Evolutionary conservation across 2,329 filamentous ascomycete species (phyloP).

Genomic region (Fusarium armeniacum): DNA sequence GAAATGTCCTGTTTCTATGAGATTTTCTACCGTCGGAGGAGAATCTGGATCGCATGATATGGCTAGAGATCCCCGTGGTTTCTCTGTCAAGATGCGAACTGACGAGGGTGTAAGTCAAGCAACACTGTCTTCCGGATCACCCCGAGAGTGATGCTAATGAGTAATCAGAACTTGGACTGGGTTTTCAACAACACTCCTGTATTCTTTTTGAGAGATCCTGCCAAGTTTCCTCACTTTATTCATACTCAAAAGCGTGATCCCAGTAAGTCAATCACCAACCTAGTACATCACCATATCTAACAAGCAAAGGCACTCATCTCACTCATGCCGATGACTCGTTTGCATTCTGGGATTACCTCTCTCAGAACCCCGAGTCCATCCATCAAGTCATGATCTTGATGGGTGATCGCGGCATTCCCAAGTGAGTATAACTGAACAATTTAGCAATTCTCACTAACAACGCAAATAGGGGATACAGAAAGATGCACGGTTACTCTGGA

Average conservation of each 20-base stretch:
- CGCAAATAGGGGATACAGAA: constrained; percentile 57
- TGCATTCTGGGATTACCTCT: constrained; percentile 63
- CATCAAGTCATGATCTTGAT: constrained; percentile 72
- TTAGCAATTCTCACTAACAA: not conserved
- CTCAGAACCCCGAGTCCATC: constrained; percentile 70
- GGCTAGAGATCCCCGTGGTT: constrained; percentile 79
- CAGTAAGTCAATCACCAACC: not conserved
- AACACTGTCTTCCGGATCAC: not conserved
- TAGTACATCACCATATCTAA: not conserved
- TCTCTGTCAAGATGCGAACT: constrained; percentile 80
- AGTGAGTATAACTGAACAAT: constrained; percentile 26
- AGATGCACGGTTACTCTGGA: constrained; percentile 25
- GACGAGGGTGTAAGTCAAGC: constrained; percentile 48
- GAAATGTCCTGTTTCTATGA: constrained; percentile 74
- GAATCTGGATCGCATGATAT: constrained; percentile 79
- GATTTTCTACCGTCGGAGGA: constrained; percentile 83
- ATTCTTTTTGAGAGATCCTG: constrained; percentile 81
- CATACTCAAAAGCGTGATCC: constrained; percentile 83
- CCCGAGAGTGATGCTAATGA: not conserved
- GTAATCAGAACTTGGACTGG: not conserved
- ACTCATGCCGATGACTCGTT: constrained; percentile 53
- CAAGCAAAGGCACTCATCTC: constrained; percentile 65
- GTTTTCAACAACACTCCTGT: constrained; percentile 72
- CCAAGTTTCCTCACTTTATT: constrained; percentile 81
- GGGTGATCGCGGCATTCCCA: constrained; percentile 69